Conservation (phyloP, 345 rosid genomes). For the Eucalyptus regnans region DNA sequence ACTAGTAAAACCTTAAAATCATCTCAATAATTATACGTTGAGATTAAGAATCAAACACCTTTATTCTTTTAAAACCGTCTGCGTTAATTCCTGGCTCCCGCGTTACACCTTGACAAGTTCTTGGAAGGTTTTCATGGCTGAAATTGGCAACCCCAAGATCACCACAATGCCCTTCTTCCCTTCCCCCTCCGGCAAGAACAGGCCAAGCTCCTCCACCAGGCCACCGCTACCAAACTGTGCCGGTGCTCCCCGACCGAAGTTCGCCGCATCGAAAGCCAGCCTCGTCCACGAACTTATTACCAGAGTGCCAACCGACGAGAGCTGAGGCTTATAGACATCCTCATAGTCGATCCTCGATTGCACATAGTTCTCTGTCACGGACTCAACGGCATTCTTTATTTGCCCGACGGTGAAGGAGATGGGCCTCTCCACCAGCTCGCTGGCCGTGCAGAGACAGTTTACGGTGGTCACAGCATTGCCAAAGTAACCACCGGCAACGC, state of each 20-base stretch:
- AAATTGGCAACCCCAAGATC: neutral
- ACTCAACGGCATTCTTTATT: slow-evolving; percentile 2
- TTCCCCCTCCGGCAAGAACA: neutral
- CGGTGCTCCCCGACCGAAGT: neutral
- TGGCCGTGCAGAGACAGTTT: neutral
- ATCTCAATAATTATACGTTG: neutral
- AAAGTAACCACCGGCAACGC: slow-evolving; percentile 3
- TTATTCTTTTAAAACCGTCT: neutral
- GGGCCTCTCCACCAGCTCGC: slow-evolving; percentile 3
- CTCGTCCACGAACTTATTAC: neutral
- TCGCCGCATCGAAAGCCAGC: neutral
- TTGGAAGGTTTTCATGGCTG: neutral
- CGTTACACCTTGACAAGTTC: neutral
- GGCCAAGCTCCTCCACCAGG: neutral
- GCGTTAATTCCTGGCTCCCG: neutral
- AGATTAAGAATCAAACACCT: neutral
- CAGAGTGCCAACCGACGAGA: neutral
- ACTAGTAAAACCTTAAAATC: accelerated
- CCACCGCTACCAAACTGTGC: neutral
- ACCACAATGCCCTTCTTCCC: neutral
- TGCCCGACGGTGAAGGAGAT: neutral
- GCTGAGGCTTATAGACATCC: neutral
- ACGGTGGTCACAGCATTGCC: neutral
- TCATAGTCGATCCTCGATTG: slow-evolving; percentile 3
- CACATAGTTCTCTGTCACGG: neutral